phyloP scores from a whole-genome alignment of 1,139 yeast genomes.

The Kodamaea derodonti region DNA sequence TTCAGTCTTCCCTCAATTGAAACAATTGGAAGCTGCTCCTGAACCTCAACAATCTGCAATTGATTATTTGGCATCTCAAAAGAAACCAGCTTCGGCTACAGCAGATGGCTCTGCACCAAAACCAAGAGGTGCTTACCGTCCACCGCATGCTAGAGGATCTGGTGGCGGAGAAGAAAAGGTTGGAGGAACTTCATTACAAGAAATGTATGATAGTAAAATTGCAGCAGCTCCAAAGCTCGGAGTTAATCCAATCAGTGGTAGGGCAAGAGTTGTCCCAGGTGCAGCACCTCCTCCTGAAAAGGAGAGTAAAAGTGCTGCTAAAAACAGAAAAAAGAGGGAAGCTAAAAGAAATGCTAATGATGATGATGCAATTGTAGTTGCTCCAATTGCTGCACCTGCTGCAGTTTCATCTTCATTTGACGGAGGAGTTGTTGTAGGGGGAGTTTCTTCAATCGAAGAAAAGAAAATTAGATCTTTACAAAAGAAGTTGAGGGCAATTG shows the following conservation, averaged over 20 bases:
- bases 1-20: slow-evolving; percentile 56
- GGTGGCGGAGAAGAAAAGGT: slow-evolving; percentile 32
- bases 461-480: slow-evolving; percentile 86
- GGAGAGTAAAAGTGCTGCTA: slow-evolving; percentile 63
- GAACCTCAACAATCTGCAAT: slow-evolving; percentile 66
- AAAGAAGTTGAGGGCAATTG: slow-evolving; percentile 92
- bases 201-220: slow-evolving; percentile 40
- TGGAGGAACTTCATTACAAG: slow-evolving; percentile 53
- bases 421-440: slow-evolving; percentile 48
- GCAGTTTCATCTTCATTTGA: slow-evolving; percentile 16
- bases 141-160: slow-evolving; percentile 83
- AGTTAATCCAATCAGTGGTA: slow-evolving; percentile 18
- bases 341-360: slow-evolving; percentile 46
- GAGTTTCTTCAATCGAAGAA: slow-evolving; percentile 72
- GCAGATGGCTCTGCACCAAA: slow-evolving; percentile 42
- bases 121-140: slow-evolving; percentile 87
- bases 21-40: slow-evolving; percentile 54
- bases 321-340: slow-evolving; percentile 78
- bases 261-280: slow-evolving; percentile 39
- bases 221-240: slow-evolving; percentile 22
- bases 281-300: slow-evolving; percentile 38
- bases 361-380: slow-evolving; percentile 12
- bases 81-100: slow-evolving; percentile 30
- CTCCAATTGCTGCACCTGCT: slow-evolving; percentile 12
- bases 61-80: slow-evolving; percentile 46